phyloP scores from a whole-genome alignment of 345 rosid species.

The Carallia pectinifolia region DNA sequence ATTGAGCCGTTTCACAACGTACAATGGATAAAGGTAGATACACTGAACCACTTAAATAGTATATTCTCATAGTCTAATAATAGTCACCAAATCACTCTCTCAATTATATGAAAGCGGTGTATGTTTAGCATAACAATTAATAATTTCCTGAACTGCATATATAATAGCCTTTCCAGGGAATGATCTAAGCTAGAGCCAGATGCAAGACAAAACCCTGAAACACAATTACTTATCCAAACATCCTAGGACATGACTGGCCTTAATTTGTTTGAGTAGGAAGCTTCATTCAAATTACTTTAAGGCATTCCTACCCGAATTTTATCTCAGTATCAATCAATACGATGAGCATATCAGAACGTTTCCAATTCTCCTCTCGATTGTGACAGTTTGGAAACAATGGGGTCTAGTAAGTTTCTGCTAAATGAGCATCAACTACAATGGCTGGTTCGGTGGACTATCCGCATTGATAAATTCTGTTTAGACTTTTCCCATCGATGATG shows the following conservation, averaged over 20 bases:
- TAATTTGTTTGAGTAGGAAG: conserved; percentile 25
- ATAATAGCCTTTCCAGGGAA: neutral
- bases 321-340: neutral
- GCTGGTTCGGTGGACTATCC: conserved; percentile 20
- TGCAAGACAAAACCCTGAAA: conserved; percentile 5
- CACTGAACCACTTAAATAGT: too few species aligned
- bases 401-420: neutral
- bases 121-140: too few species aligned
- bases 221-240: neutral
- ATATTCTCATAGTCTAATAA: too few species aligned
- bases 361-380: too few species aligned
- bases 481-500: conserved; percentile 14
- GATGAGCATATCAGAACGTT: too few species aligned
- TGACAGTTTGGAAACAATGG: too few species aligned
- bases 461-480: conserved; percentile 9
- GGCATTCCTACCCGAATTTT: neutral
- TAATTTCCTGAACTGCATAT: neutral
- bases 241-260: conserved; percentile 7
- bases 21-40: too few species aligned
- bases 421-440: conserved; percentile 11
- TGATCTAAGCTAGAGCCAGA: neutral
- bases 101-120: too few species aligned
- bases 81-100: too few species aligned
- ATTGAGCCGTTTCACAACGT: too few species aligned
- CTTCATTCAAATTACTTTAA: conserved; percentile 19